A percentile compares a stretch with the other conserved stretches of the same genome.
Conservation (phyloP, 768 basidiomycete species). For the Russula ochroleuca region DNA sequence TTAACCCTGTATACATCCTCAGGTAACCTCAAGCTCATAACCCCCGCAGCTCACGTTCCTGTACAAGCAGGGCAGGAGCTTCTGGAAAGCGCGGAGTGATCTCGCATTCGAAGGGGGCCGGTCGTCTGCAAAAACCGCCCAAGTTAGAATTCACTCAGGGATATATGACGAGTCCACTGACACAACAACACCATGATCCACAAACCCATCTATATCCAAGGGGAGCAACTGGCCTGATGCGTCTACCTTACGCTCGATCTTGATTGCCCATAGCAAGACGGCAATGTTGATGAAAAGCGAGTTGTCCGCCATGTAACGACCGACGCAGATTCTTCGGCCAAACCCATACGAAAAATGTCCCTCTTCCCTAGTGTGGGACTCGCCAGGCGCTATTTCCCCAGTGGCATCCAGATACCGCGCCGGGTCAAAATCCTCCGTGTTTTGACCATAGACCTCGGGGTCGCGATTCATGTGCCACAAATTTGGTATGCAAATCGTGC, state of each 20-base stretch:
- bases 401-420: background rate
- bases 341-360: constrained; percentile 32
- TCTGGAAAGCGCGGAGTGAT: constrained; percentile 14
- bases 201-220: constrained; percentile 6
- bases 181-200: constrained; percentile 3
- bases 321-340: constrained; percentile 25
- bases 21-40: background rate
- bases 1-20: too few species aligned
- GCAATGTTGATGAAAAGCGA: constrained; percentile 36
- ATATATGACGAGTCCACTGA: background rate
- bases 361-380: background rate
- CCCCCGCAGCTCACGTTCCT: background rate
- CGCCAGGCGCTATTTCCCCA: background rate
- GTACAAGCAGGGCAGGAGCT: background rate
- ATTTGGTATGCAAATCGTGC: background rate
- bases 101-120: constrained; percentile 11
- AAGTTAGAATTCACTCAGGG: background rate
- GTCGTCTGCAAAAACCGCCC: background rate
- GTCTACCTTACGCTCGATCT: constrained; percentile 19
- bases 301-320: constrained; percentile 26
- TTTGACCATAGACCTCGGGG: background rate
- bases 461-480: background rate
- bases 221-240: background rate
- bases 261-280: constrained; percentile 30
- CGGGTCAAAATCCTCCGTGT: background rate